A percentile compares a stretch with the other conserved stretches of the same genome.
Conservation (phyloP, 495 filamentous ascomycete genomes). For the Hyaloscypha finlandica region DNA sequence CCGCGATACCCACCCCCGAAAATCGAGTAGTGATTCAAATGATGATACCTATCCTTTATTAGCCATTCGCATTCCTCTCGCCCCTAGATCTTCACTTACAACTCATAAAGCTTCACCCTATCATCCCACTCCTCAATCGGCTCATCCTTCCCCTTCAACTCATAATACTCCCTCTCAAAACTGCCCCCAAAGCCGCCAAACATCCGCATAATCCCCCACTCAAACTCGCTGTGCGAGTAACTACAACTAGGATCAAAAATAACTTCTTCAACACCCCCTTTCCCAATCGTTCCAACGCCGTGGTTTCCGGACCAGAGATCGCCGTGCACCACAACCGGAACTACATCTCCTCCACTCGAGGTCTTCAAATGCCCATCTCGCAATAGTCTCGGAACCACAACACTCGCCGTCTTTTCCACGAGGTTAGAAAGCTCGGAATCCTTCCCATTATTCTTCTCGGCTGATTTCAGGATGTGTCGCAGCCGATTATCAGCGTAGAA, state of each 20-base stretch:
- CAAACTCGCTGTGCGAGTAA: constrained; percentile 88
- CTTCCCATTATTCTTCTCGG: constrained; percentile 59
- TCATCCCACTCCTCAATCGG: constrained; percentile 85
- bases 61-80: neutral
- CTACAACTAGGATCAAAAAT: constrained; percentile 79
- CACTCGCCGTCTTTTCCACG: constrained; percentile 60
- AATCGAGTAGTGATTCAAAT: constrained; percentile 84
- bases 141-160: constrained; percentile 73
- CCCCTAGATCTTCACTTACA: constrained; percentile 54
- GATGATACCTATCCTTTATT: constrained; percentile 67
- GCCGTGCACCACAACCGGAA: constrained; percentile 82
- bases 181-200: constrained; percentile 81
- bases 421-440: constrained; percentile 61
- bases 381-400: constrained; percentile 73
- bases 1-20: constrained; percentile 61
- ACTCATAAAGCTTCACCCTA: constrained; percentile 74
- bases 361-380: constrained; percentile 65
- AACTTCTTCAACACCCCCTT: constrained; percentile 69
- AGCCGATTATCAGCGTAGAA: constrained; percentile 81
- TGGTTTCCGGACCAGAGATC: constrained; percentile 92
- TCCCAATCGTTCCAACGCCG: constrained; percentile 61
- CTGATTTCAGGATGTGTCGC: constrained; percentile 58
- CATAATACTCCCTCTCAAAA: constrained; percentile 79
- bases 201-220: constrained; percentile 93
- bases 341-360: constrained; percentile 52